phyloP scores from a whole-genome alignment of 805 yeast species.

The Schizosaccharomyces osmophilus region DNA sequence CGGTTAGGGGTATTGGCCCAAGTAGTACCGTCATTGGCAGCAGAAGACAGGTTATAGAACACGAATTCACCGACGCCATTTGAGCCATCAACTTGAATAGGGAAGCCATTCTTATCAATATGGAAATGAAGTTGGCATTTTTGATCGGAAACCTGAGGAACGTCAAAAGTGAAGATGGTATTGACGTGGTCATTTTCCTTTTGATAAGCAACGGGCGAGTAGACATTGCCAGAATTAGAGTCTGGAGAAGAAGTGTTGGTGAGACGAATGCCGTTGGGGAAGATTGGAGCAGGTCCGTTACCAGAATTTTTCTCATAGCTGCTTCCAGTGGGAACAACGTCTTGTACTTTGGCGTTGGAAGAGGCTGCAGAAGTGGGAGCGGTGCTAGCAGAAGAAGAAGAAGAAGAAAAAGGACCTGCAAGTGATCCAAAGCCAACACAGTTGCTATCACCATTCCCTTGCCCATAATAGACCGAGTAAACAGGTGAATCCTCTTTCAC shows the following conservation, averaged over 20 bases:
- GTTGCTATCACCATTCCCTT: not conserved
- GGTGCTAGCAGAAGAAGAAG: not conserved
- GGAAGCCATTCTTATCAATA: not conserved
- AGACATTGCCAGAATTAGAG: not conserved
- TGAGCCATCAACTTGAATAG: not conserved
- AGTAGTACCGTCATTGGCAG: not conserved
- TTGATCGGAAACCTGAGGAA: not conserved
- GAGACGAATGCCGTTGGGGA: not conserved
- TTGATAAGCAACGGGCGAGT: not conserved
- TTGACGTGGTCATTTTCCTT: not conserved
- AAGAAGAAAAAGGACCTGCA: not conserved
- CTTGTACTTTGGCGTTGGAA: not conserved
- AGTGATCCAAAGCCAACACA: not conserved
- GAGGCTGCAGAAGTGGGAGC: not conserved
- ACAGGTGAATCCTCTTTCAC: not conserved
- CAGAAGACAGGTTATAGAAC: not conserved
- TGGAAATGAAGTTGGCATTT: not conserved
- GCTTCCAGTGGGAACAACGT: not conserved
- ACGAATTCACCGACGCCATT: not conserved
- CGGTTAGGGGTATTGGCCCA: not conserved
- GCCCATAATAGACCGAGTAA: not conserved
- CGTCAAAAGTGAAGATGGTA: not conserved
- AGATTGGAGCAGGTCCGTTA: not conserved
- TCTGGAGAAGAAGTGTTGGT: not conserved
- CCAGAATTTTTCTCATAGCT: too few species aligned